A percentile compares a stretch with the other conserved stretches of the same genome.
phyloP scores from a whole-genome alignment of 164 flowering plant genomes.

The Aristolochia californica region DNA sequence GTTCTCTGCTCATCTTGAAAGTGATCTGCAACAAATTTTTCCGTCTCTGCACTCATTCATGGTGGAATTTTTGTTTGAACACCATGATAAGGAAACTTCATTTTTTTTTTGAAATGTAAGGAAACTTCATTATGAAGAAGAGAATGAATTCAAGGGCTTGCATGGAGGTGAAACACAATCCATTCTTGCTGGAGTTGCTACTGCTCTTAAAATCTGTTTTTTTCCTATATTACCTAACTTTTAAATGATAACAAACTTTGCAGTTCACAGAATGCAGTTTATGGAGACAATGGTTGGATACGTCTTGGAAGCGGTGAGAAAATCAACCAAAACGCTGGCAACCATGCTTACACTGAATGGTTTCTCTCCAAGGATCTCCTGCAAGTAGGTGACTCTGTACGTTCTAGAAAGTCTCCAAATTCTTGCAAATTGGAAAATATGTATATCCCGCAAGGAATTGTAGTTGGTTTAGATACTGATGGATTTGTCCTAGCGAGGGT shows the following conservation, averaged over 20 bases:
- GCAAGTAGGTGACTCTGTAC: conserved; percentile 72
- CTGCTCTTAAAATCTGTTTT: no score
- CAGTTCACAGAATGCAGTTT: conserved; percentile 50
- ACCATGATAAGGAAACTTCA: no score
- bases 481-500: conserved; percentile 66
- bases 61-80: no score
- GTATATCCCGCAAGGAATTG: conserved; percentile 65
- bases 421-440: conserved; percentile 61
- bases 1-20: no score
- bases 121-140: no score
- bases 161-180: no score
- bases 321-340: conserved; percentile 18
- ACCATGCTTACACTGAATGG: conserved; percentile 56
- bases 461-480: conserved; percentile 60
- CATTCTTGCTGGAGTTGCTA: no score
- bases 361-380: conserved; percentile 65
- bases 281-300: conserved; percentile 33
- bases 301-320: conserved; percentile 23
- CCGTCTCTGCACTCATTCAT: no score
- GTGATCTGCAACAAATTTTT: no score
- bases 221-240: no score
- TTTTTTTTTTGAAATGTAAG: no score
- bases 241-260: conserved; percentile 3
- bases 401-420: conserved; percentile 64
- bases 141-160: no score